Conservation (phyloP, 768 basidiomycete species). For the Harrya chromipes region DNA sequence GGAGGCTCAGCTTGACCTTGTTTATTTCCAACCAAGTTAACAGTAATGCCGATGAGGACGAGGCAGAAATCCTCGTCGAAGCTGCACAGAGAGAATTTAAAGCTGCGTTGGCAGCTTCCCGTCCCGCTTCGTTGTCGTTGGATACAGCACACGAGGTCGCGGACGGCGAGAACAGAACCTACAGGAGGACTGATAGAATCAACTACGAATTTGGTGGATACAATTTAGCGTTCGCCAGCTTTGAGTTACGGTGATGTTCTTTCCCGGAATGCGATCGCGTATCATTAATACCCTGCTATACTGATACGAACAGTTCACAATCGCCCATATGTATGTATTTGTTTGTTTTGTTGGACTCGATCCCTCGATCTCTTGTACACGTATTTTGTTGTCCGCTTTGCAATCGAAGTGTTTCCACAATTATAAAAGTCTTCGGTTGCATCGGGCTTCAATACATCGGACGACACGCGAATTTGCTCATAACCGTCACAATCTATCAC, state of each 20-base stretch:
- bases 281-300: slow-evolving; percentile 23
- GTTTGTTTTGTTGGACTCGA: slow-evolving; percentile 6
- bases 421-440: slow-evolving; percentile 1
- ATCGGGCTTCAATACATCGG: too few species aligned
- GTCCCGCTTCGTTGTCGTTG: slow-evolving; percentile 24
- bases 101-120: slow-evolving; percentile 47
- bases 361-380: slow-evolving; percentile 14
- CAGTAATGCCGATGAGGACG: slow-evolving; percentile 40
- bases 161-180: slow-evolving; percentile 36
- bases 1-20: slow-evolving; percentile 78
- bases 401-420: slow-evolving; percentile 12
- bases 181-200: slow-evolving; percentile 92
- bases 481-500: slow-evolving; percentile 19
- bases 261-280: slow-evolving; percentile 9
- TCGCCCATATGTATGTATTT: slow-evolving; percentile 16
- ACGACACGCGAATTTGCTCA: neutral
- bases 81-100: slow-evolving; percentile 73
- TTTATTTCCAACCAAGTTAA: slow-evolving; percentile 77
- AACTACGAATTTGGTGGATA: slow-evolving; percentile 97
- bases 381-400: slow-evolving; percentile 15
- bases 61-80: slow-evolving; percentile 57
- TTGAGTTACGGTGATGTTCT: slow-evolving; percentile 49
- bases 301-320: slow-evolving; percentile 15
- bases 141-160: slow-evolving; percentile 13
- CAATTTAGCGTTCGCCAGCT: slow-evolving; percentile 86